These are phyloP conservation scores for Niebla homalea DNA, from an alignment of 495 filamentous ascomycete genomes.

Conservation along the genomic window DNA sequence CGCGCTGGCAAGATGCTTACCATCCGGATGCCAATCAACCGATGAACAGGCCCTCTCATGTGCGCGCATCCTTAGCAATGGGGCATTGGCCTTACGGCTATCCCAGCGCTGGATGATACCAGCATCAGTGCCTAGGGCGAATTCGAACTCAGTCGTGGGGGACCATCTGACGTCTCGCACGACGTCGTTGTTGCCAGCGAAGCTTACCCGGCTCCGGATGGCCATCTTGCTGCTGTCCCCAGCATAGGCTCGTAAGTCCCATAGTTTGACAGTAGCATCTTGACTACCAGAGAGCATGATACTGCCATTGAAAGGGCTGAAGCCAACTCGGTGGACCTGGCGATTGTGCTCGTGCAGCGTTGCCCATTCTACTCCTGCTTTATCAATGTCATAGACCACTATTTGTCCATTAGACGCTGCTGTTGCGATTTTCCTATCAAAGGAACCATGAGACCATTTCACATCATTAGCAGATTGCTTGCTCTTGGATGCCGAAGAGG, in stretches of 20 bases:
- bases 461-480: slow-evolving; percentile 73
- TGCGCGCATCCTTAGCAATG: slow-evolving; percentile 63
- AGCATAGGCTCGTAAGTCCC: slow-evolving; percentile 51
- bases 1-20: slow-evolving; percentile 75
- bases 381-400: slow-evolving; percentile 71
- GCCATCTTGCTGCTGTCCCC: slow-evolving; percentile 36
- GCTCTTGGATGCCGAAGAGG: slow-evolving; percentile 39
- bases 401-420: slow-evolving; percentile 79
- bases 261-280: slow-evolving; percentile 76
- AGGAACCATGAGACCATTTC: slow-evolving; percentile 63
- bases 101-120: slow-evolving; percentile 66
- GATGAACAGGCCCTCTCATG: slow-evolving; percentile 69
- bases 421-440: slow-evolving; percentile 59
- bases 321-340: slow-evolving; percentile 82
- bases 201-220: slow-evolving; percentile 41
- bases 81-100: slow-evolving; percentile 42
- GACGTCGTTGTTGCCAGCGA: slow-evolving; percentile 56
- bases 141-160: slow-evolving; percentile 67
- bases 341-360: slow-evolving; percentile 77
- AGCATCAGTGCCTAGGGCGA: slow-evolving; percentile 83
- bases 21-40: slow-evolving; percentile 94
- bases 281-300: slow-evolving; percentile 81
- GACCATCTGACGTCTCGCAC: slow-evolving; percentile 85
- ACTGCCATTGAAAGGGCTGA: slow-evolving; percentile 69
- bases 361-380: slow-evolving; percentile 57